These are phyloP conservation scores for Lignosus rhinocerotis DNA, from an alignment of 1,284 basidiomycete species.

Conservation along the genomic window DNA sequence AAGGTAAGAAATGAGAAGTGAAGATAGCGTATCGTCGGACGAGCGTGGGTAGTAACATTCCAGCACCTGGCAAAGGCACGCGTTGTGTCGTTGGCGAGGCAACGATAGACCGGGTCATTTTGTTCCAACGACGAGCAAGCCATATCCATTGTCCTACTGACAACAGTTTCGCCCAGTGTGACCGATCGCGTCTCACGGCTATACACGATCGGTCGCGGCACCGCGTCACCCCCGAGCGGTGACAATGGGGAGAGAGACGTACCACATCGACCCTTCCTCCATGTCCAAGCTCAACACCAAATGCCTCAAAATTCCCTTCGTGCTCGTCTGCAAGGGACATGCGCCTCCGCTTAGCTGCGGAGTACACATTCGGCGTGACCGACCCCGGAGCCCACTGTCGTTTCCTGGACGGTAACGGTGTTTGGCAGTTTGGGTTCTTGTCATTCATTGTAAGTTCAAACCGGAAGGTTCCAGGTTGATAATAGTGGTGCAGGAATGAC, in stretches of 20 bases:
- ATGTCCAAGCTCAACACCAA: conserved; percentile 19
- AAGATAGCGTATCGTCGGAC: background rate
- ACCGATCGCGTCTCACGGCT: conserved; percentile 2
- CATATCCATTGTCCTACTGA: background rate
- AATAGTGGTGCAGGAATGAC: background rate
- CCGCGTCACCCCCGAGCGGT: background rate
- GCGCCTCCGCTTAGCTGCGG: conserved; percentile 33
- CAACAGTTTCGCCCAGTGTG: background rate
- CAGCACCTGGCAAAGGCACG: background rate
- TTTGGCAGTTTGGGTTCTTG: conserved; percentile 16
- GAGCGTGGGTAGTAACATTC: background rate
- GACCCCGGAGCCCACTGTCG: conserved; percentile 32
- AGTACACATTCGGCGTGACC: conserved; percentile 36
- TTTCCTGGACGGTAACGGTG: conserved; percentile 25
- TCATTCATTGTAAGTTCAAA: background rate
- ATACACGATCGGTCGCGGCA: conserved; percentile 7
- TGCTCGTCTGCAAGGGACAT: conserved; percentile 29
- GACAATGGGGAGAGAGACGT: conserved; percentile 4
- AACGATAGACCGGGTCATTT: too few relatives aligned
- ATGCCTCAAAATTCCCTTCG: conserved; percentile 20
- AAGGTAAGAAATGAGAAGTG: background rate
- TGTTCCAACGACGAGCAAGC: background rate
- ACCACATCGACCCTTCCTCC: conserved; percentile 23
- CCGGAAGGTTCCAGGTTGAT: background rate
- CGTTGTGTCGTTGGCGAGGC: too few relatives aligned